These are phyloP conservation scores for Bryum argenteum DNA, from an alignment of 225 moss, liverwort and hornwort genomes.

Conservation along the genomic window DNA sequence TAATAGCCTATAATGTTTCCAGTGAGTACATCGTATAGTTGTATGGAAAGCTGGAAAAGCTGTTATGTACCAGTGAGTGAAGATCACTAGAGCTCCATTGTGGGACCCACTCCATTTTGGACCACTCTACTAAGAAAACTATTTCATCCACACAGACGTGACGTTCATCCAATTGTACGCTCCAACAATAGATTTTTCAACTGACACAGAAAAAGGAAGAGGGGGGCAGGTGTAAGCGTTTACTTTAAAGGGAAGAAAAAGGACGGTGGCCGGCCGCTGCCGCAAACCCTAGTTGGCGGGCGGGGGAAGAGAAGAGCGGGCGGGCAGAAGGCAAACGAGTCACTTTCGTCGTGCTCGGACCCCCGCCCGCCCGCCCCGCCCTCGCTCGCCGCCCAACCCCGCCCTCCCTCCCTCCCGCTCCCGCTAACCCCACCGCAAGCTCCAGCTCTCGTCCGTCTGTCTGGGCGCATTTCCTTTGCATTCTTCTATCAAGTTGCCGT, in stretches of 20 bases:
- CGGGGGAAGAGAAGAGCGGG: too few relatives aligned
- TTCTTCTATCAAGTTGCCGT: conserved; percentile 15
- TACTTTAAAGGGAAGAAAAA: conserved; percentile 2
- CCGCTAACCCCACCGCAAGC: conserved; percentile 38
- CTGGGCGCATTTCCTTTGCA: background rate
- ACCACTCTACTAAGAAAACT: too few relatives aligned
- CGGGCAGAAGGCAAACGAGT: background rate
- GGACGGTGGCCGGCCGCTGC: conserved; percentile 47
- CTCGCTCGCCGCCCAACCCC: conserved; percentile 38
- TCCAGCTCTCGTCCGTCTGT: conserved; percentile 35
- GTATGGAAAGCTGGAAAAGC: too few relatives aligned
- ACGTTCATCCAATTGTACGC: too few relatives aligned
- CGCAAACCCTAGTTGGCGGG: conserved; percentile 44
- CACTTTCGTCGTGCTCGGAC: conserved; percentile 18
- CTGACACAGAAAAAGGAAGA: too few relatives aligned
- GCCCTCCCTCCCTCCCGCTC: conserved; percentile 43
- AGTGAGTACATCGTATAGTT: too few relatives aligned
- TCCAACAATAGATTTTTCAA: too few relatives aligned
- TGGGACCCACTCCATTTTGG: too few relatives aligned
- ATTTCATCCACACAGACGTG: too few relatives aligned
- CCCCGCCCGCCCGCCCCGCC: conserved; percentile 20
- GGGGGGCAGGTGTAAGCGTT: background rate
- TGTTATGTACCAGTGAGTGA: too few relatives aligned
- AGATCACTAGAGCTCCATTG: too few relatives aligned
- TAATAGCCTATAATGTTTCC: too few relatives aligned